Evolutionary conservation across 73 alveolate genomes (phyloP), one percentile per base, ranked within the genome.

Genomic region (Tetrahymena borealis): DNA sequence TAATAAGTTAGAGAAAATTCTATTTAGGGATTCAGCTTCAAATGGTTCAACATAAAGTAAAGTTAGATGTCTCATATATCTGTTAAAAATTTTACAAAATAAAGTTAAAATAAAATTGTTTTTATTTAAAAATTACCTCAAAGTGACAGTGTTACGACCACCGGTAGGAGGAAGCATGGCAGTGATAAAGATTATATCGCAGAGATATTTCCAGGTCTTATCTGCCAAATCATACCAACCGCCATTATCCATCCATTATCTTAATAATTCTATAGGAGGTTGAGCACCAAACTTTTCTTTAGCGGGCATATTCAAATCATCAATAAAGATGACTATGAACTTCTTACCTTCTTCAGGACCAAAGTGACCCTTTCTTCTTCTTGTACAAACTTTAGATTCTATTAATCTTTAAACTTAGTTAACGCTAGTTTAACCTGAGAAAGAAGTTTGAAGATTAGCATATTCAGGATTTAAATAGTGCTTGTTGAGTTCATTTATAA

Each of bases 81-180:
- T 95, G 85, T 95, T 93, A 12, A 93, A 78, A 94, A 93, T 92
- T 96, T 93, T 91, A 79, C 91, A 18, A 3, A 41, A 41, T 18
- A 1, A 41, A 41, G 20, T 41, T 7, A 18, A 18, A 31, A 41
- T 41, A 41, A 41, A 60, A 12, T 42, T 42, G 1, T 2, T 7
- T 6, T 60, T 2, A 15, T 60, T 60, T n/a, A n/a, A n/a, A n/a
- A n/a, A n/a, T n/a, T 60, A 60, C 94, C 99, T 94, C 90, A 93
- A 91, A 9, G 99, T 94, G 43, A 98, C 95, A 36, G 94, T 92
- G 91, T 96, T 98, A 95, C 99, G 97, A 16, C 99, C 99, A 24
- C 99, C 99, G 4, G 99, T 99, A 33, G 99, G 99, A 6, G 99
- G 99, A 42, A 99, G 99, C 99, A 99, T 99, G 38, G 99, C 99